Base-by-base conservation (phyloP, 2,329 filamentous ascomycete species). In the Achaetomium macrosporum region DNA sequence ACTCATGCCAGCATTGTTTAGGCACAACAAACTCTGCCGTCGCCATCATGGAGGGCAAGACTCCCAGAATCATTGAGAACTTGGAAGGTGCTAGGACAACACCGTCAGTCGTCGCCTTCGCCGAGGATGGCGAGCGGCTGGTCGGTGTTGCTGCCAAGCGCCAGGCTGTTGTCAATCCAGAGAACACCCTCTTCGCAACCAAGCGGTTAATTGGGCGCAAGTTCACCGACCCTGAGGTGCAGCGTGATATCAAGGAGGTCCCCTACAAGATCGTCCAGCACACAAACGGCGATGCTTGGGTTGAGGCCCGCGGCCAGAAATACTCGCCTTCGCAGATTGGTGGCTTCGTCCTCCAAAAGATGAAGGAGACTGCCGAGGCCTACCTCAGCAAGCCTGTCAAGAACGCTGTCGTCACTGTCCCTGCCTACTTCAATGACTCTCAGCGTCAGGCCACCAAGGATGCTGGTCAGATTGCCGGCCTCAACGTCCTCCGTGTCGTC, bases 221-320 rank as follows among this genome's bases (percentile, higher is more conserved):
- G 80, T 97, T 92, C 81, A 90, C 82, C 71, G 92, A 97, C 66
- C 70, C 78, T 61, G 92, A 97, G 80, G 90, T 95, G 55, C 92
- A 97, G 81, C 88, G 90, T 67, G 92, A 97, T 70, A 88, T 97
- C 70, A 90, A 95, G 78, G 89, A 96, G 76, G 91, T 97, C 12
- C 92, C 92, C 56, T 97, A 96, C 83, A 96, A 96, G 84, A 96
- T 97, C 64, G 86, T 96, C 55, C 90, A 96, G 77, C 92, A 96
- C 83, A 84, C 77, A 76, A 96, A 96, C 71, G 92, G 92, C 64
- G 92, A 96, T 69, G 92, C 92, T 59, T 96, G 92, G 92, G 87
- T 97, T 59, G 84, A 91, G 73, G 88, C 91, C 64, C 90, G 90
- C 64, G 90, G 85, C 69, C 84, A 96, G 75, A 95, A 91, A 74